These are phyloP conservation scores for Pythium rishiriense DNA, from an alignment of 352 stramenopile species.

Conservation along the genomic window DNA sequence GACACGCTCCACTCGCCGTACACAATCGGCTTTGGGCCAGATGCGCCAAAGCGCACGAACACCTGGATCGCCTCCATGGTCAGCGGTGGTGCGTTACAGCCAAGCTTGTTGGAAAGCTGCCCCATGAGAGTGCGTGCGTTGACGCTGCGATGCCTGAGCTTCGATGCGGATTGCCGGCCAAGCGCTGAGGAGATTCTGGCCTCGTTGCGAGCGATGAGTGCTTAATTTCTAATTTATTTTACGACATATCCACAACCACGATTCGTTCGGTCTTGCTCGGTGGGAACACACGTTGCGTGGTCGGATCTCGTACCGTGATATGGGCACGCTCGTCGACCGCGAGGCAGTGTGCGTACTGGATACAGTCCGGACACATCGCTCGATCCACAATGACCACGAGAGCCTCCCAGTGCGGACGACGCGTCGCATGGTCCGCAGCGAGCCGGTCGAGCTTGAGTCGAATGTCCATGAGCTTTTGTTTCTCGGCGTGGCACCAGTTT, in stretches of 20 bases:
- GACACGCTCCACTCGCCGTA: slow-evolving; percentile 31
- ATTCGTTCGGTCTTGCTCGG: slow-evolving; percentile 8
- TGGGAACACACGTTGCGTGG: slow-evolving; percentile 45
- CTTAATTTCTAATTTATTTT: not conserved
- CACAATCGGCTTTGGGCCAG: slow-evolving; percentile 11
- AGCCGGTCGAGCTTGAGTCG: slow-evolving; percentile 47
- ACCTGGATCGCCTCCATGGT: slow-evolving; percentile 38
- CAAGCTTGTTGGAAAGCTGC: slow-evolving; percentile 22
- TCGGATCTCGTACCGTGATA: slow-evolving; percentile 59
- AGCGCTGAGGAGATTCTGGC: slow-evolving; percentile 30
- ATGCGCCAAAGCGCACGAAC: slow-evolving; percentile 17
- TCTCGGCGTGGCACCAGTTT: slow-evolving; percentile 86
- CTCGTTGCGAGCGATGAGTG: not conserved
- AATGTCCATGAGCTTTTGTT: slow-evolving; percentile 83
- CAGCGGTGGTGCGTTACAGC: slow-evolving; percentile 21
- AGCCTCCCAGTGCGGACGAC: slow-evolving; percentile 40
- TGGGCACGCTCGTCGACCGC: slow-evolving; percentile 38
- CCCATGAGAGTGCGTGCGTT: slow-evolving; percentile 25
- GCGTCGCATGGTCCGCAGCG: not conserved
- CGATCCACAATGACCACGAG: slow-evolving; percentile 66
- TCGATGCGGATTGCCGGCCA: slow-evolving; percentile 21
- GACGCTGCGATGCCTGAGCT: slow-evolving; percentile 25
- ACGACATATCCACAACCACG: not conserved
- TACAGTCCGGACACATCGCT: slow-evolving; percentile 76
- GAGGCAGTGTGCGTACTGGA: slow-evolving; percentile 55